Evolutionary conservation across 1,284 basidiomycete species (phyloP), one percentile per base, ranked within the genome.

Genomic region (Trametes pubescens): DNA sequence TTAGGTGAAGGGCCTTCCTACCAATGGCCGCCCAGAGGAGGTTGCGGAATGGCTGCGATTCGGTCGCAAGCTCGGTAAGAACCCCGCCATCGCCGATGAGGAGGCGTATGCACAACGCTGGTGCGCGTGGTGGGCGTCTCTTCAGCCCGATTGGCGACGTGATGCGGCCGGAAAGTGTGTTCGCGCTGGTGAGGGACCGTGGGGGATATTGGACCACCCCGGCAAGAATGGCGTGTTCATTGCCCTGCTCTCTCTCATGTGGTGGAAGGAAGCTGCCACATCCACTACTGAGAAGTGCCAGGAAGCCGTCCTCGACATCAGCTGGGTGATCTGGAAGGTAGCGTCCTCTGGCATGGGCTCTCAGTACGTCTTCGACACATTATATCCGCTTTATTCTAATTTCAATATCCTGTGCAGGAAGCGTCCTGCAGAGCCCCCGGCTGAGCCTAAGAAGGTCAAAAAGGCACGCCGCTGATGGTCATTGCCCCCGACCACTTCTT

Each of bases 161-260:
- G 49, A 51, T 6, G 32, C 7, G 18, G 29, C 8, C n/a, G 34
- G n/a, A 13, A n/a, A 13, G 13, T 32, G 14, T n/a, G 18, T 34
- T 6, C 49, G 21, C 7, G 34, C n/a, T 5, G 49, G 32, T 6
- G 18, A 18, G 21, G 49, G 49, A n/a, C 29, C 29, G 16, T 51
- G 49, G 49, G 49, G 49, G 4, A 8, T 6, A 16, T 32, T 51
- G 2, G 32, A 51, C n/a, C 49, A 51, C 49, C 34, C 49, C 7
- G 49, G 49, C 49, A 51, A 51, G 49, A 51, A 51, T 21, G 49
- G 49, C 29, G 7, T 52, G 4, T 52, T 52, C 29, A 47, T 47
- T 4, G 46, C 14, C 8, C 46, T 47, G 7, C 6, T 24, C 4
- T 47, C 46, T 14, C 21, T 47, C 16, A 47, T 47, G 46, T 47